Evolutionary conservation across 176 grass and related monocot species (phyloP).

Genomic region (Eragrostis nindensis): DNA sequence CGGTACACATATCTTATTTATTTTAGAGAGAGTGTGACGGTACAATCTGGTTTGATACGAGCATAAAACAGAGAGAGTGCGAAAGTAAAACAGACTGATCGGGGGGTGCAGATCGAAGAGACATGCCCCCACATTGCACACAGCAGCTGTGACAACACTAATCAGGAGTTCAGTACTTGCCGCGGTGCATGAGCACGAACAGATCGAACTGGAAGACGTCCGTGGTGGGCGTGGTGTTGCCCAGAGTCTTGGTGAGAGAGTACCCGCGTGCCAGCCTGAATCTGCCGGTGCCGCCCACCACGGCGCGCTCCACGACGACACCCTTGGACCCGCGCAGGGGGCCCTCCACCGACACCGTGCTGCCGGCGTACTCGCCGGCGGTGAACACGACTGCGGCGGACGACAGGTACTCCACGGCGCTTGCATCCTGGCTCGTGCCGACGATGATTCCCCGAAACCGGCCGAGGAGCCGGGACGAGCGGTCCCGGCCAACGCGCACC

Average conservation of each 20-base stretch:
- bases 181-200: constrained; percentile 13
- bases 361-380: not conserved
- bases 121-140: too few species aligned
- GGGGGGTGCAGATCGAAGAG: too few species aligned
- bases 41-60: too few species aligned
- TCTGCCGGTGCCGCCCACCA: constrained; percentile 32
- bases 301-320: not conserved
- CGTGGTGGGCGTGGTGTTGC: not conserved
- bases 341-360: constrained; percentile 5
- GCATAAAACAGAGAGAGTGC: too few species aligned
- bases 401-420: not conserved
- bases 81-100: too few species aligned
- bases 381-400: constrained; percentile 15
- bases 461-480: not conserved
- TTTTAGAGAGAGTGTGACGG: too few species aligned
- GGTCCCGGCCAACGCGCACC: constrained; percentile 3
- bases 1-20: too few species aligned
- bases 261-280: constrained; percentile 39
- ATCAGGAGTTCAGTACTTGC: not conserved
- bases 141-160: too few species aligned
- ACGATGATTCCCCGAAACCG: not conserved
- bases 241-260: not conserved
- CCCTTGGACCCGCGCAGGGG: not conserved
- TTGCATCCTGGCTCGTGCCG: not conserved
- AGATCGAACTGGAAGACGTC: constrained; percentile 12